A percentile compares a stretch with the other conserved stretches of the same genome.
Evolutionary conservation across 2,329 filamentous ascomycete species (phyloP).

Genomic region (Zymoseptoria pseudotritici): DNA sequence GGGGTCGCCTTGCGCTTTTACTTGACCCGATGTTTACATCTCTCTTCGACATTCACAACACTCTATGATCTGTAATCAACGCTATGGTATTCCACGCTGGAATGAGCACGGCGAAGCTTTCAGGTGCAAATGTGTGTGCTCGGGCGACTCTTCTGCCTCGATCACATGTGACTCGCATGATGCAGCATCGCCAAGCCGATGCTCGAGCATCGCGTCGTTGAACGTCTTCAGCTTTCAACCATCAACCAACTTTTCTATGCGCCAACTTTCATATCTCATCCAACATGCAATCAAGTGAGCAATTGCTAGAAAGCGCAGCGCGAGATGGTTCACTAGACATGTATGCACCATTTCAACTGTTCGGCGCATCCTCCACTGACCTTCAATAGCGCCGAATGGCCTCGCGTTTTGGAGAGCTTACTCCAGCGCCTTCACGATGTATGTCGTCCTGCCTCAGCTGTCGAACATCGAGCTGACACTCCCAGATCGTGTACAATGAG

Average conservation of each 20-base stretch:
- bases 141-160: not conserved
- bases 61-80: not conserved
- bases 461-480: constrained; percentile 3
- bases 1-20: not conserved
- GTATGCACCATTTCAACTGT: constrained; percentile 31
- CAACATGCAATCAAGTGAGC: constrained; percentile 35
- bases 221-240: not conserved
- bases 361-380: constrained; percentile 10
- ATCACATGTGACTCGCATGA: not conserved
- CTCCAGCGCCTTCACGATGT: constrained; percentile 62
- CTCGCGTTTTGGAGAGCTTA: constrained; percentile 56
- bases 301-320: constrained; percentile 49
- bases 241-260: constrained; percentile 8
- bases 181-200: not conserved
- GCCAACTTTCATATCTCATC: constrained; percentile 10
- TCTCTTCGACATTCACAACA: not conserved
- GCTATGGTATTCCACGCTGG: not conserved
- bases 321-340: constrained; percentile 52
- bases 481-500: constrained; percentile 64
- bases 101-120: not conserved
- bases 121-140: not conserved
- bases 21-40: not conserved
- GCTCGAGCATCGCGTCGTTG: not conserved
- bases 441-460: constrained; percentile 16
- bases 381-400: constrained; percentile 58